Conservation (phyloP, 1,284 basidiomycete species). For the Coniophora puteana region DNA sequence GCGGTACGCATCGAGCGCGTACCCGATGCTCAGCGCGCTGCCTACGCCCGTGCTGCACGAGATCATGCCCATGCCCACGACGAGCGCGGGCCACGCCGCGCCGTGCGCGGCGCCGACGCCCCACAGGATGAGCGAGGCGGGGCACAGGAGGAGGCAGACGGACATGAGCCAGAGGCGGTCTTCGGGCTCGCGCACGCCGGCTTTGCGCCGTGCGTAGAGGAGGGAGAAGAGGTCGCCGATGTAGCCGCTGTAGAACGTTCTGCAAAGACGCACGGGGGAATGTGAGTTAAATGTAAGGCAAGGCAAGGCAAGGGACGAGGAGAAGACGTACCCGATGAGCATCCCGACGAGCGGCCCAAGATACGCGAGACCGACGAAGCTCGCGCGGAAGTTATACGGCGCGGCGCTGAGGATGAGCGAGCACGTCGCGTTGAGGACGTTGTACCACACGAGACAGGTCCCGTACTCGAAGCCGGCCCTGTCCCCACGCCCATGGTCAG, state of each 20-base stretch:
- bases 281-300: not conserved
- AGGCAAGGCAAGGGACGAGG: not conserved
- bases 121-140: conserved; percentile 15
- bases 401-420: conserved; percentile 12
- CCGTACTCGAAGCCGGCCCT: conserved; percentile 14
- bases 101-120: conserved; percentile 14
- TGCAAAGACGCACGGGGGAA: too few species aligned
- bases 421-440: conserved; percentile 15
- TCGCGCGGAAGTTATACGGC: conserved; percentile 14
- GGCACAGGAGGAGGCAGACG: conserved; percentile 12
- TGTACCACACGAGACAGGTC: conserved; percentile 15
- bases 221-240: conserved; percentile 13
- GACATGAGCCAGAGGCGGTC: conserved; percentile 16
- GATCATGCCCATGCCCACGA: conserved; percentile 16
- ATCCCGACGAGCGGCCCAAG: conserved; percentile 14
- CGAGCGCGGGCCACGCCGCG: conserved; percentile 11
- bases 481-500: too few species aligned
- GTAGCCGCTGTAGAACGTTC: conserved; percentile 16
- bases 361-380: conserved; percentile 14
- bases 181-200: conserved; percentile 13
- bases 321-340: conserved; percentile 10
- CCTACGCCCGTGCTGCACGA: conserved; percentile 17
- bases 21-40: conserved; percentile 13
- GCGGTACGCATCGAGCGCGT: conserved; percentile 14
- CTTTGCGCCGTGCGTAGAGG: conserved; percentile 10